Evolutionary conservation across 345 rosid genomes (phyloP).

Genomic region (Populus davidiana): DNA sequence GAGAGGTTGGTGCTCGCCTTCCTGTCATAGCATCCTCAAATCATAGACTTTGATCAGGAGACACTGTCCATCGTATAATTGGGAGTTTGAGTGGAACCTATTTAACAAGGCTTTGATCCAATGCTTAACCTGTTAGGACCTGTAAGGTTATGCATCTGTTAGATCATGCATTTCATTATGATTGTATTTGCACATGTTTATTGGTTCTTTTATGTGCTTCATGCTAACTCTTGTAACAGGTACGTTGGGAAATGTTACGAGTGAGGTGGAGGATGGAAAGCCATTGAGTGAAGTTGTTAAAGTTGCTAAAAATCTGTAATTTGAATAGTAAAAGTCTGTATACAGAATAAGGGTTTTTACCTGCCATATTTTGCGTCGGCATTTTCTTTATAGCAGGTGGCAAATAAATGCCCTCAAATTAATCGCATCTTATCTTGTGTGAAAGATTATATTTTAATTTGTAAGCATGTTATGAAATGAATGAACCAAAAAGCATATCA

Average conservation of each 20-base stretch:
- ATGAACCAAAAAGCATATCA: neutral
- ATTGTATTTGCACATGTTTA: neutral
- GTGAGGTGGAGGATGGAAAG: slow-evolving; percentile 88
- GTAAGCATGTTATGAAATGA: too few species aligned
- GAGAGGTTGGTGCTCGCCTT: slow-evolving; percentile 92
- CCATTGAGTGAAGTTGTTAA: slow-evolving; percentile 83
- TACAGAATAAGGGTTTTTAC: neutral
- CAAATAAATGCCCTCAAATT: neutral
- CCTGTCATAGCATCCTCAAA: slow-evolving; percentile 79
- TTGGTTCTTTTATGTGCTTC: neutral
- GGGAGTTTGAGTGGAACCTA: slow-evolving; percentile 85
- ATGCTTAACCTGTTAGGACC: neutral
- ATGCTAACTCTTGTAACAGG: slow-evolving; percentile 35
- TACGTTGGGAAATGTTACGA: slow-evolving; percentile 93
- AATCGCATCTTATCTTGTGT: neutral
- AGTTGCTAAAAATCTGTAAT: slow-evolving; percentile 55
- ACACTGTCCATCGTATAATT: slow-evolving; percentile 55
- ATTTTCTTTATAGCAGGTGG: neutral
- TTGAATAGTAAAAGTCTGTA: too few species aligned
- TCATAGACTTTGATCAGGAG: slow-evolving; percentile 81
- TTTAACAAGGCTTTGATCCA: slow-evolving; percentile 12
- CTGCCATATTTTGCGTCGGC: neutral
- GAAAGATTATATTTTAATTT: too few species aligned
- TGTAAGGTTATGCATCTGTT: neutral
- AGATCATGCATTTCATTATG: neutral